phyloP scores from a whole-genome alignment of 257 asterid genomes.

The Solanum paucissectum region DNA sequence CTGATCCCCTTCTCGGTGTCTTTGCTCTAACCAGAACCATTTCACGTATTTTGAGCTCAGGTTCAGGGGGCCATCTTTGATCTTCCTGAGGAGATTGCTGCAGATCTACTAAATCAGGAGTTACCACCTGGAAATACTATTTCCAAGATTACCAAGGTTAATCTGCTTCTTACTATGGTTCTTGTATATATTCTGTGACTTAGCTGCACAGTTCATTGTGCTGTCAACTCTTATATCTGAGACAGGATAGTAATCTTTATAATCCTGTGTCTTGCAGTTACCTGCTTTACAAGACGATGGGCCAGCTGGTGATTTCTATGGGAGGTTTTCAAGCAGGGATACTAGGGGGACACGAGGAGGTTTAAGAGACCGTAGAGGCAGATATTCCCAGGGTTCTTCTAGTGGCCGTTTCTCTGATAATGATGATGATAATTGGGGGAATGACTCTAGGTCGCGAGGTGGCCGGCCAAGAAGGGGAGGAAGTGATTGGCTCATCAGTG shows the following conservation, averaged over 20 bases:
- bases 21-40: background rate
- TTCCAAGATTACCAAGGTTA: slow-evolving; percentile 63
- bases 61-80: slow-evolving; percentile 91
- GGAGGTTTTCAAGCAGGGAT: slow-evolving; percentile 65
- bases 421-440: slow-evolving; percentile 22
- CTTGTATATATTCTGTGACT: background rate
- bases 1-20: background rate
- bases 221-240: background rate
- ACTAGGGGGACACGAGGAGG: slow-evolving; percentile 47
- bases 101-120: slow-evolving; percentile 58
- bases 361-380: slow-evolving; percentile 40
- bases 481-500: slow-evolving; percentile 73
- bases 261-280: slow-evolving; percentile 36
- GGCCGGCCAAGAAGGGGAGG: slow-evolving; percentile 40
- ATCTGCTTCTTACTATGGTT: background rate
- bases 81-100: slow-evolving; percentile 93
- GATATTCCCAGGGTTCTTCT: slow-evolving; percentile 54
- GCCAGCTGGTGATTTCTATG: slow-evolving; percentile 69
- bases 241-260: background rate
- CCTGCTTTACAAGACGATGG: slow-evolving; percentile 94
- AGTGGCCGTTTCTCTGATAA: slow-evolving; percentile 24
- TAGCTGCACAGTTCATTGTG: background rate
- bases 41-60: slow-evolving; percentile 21
- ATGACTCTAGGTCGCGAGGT: slow-evolving; percentile 32
- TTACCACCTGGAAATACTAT: slow-evolving; percentile 83